Evolutionary conservation across 768 basidiomycete genomes (phyloP), one percentile per base, ranked within the genome.

Genomic region (Phanerodontia chrysosporium): DNA sequence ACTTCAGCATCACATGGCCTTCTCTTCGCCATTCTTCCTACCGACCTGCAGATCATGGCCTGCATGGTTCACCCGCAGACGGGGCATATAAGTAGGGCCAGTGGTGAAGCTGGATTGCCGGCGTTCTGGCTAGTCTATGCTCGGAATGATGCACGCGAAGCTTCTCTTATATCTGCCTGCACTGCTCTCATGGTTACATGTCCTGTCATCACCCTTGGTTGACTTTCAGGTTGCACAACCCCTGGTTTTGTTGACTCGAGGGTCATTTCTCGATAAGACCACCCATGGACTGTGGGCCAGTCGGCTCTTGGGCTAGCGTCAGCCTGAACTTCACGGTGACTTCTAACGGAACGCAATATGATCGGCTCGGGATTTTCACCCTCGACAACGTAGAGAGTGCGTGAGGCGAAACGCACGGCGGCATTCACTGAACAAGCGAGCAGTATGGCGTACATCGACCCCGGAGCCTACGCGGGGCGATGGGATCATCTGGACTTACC

Each of bases 391-490:
- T 88, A 6, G 90, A 91, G 70, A 89, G 86, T 88, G 64, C 60
- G 83, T 66, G 36, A 28, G 16, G 35, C 2, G 25, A 9, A 14
- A 29, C 32, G 22, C 1, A 0, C 44, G 14, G 25, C 13, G 14
- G 25, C 44, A 29, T 12, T n/a, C 10, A 36, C 25, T 2, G 1
- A 48, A 16, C 14, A 10, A 18, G 9, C 25, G 54, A 8, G 13
- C 45, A 88, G 86, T 90, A 51, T 90, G 89, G 90, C 80, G 90
- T 32, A 90, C 86, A 21, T 90, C 87, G 0, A 92, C 89, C 18
- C 85, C 89, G 0, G 89, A 91, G 69, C 90, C 90, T 0, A 86
- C 84, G 0, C 63, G 65, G 18, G 76, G 80, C 2, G 76, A 82
- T 48, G 90, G 89, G 16, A 90, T 91, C 59, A 84, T 89, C 48